phyloP scores from a whole-genome alignment of 2,329 filamentous ascomycete genomes.

The Balansia obtecta region DNA sequence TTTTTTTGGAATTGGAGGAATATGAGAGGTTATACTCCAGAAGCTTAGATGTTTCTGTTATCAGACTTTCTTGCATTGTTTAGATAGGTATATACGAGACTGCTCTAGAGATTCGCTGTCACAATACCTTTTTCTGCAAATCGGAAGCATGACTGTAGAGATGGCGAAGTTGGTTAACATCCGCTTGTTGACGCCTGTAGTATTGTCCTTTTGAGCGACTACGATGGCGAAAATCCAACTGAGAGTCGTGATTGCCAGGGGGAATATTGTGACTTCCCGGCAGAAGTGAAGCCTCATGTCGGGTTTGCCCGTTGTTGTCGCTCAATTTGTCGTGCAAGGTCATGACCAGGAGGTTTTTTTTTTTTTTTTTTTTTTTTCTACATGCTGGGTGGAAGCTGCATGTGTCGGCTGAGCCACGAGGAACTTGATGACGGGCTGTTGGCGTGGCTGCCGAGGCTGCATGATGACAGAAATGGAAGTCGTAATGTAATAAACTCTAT shows the following conservation, averaged over 20 bases:
- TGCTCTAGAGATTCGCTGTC: not conserved
- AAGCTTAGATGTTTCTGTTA: constrained; percentile 17
- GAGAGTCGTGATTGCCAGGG: not conserved
- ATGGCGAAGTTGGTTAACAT: constrained; percentile 22
- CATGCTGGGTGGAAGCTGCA: not conserved
- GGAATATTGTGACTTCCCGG: not conserved
- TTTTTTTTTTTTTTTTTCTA: too few species aligned
- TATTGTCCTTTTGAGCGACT: constrained; percentile 12
- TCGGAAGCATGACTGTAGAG: constrained; percentile 24
- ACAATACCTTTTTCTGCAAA: constrained; percentile 19
- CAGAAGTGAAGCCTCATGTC: not conserved
- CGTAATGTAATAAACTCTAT: too few species aligned
- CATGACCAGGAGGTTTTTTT: not conserved
- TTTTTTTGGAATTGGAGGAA: constrained; percentile 35
- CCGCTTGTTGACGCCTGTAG: constrained; percentile 20
- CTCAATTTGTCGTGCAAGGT: not conserved
- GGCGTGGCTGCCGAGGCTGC: not conserved
- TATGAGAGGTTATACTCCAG: constrained; percentile 46
- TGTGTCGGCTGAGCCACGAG: not conserved
- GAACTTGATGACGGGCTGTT: not conserved
- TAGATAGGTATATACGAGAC: too few species aligned
- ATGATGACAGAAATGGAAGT: too few species aligned
- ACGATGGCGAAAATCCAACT: not conserved
- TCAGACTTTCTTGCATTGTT: not conserved
- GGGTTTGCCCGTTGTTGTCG: not conserved